Evolutionary conservation across 2,329 filamentous ascomycete genomes (phyloP), one percentile per base, ranked within the genome.

Genomic region (Blastomyces percursus): DNA sequence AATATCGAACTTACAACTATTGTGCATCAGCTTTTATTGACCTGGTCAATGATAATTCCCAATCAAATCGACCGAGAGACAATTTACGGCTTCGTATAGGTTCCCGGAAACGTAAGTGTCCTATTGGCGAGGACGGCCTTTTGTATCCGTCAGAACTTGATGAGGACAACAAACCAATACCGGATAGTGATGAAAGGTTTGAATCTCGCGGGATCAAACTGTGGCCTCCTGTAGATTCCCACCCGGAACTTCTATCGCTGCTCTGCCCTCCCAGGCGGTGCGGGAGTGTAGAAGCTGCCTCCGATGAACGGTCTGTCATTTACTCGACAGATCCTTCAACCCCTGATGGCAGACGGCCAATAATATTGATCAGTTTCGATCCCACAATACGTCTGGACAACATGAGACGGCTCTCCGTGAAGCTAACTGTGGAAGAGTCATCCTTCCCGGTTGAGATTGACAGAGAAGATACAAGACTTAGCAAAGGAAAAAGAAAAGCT

Each of bases 1-100:
- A 78, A 60, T 76, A 74, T 63, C 74, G 74, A 60, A 70, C 71
- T 30, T 79, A 79, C 65, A 73, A 77, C 50, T 70, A 72, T 55
- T 74, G 73, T 24, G 70, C 75, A 30, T 72, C 73, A 9, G 71
- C 75, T 12, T 79, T 78, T 64, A 62, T 79, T 30, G 77, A 79
- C 57, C 68, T 79, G 19, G 74, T 79, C 52, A 77, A 75, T 38
- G 76, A 79, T 27, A 35, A 24, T 27, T 21, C 54, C 61, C 73
- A 75, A 3, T 63, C 67, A 12, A 60, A 65, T 11, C 64, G 70
- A 27, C 68, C 64, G 27, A 67, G 65, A 46, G 75, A 78, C 65
- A 74, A 75, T 2, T 69, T 79, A 3, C 72, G 76, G 27, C 61
- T 79, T 6, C 74, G 77, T 14, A 72, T 76, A 19, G 74, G 73